Evolutionary conservation across 352 stramenopile genomes (phyloP), one percentile per base, ranked within the genome.

Genomic region (Globisporangium heterothallicum): DNA sequence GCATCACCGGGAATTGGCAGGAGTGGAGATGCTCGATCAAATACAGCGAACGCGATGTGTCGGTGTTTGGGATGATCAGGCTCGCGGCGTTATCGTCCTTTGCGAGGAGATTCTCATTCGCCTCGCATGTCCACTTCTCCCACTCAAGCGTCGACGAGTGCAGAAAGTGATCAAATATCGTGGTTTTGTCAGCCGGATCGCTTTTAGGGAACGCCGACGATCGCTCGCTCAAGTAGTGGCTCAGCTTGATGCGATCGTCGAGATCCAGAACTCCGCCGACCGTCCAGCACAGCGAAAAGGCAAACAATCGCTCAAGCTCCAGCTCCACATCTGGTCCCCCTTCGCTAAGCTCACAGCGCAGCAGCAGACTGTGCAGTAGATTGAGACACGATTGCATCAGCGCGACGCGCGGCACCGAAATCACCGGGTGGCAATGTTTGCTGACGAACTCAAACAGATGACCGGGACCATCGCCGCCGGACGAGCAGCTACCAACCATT

Each of bases 111-210:
- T 43, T 57, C n/a, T 79, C 58, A 16, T 10, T 57, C 13, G 48
- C 36, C 19, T 87, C 78, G 6, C 81, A 59, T 29, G 58, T 55
- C 87, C 89, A 97, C 27, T 76, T 77, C 53, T 96, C 86, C 89
- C 89, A 97, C 40, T 96, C 86, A 21, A 96, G 80, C 12, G 86
- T 95, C 46, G 87, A 87, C 6, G 74, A 59, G 58, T 97, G 90
- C 14, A 97, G 70, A 25, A 85, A 90, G 56, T 91, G 95, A 40
- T 98, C 92, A 48, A 97, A 98, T 30, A 98, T 81, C 18, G 87
- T 96, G 24, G 4, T 32, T 7, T 21, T 49, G 66, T 47, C 70
- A 7, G 19, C 45, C 16, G 32, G 19, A 12, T 46, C 49, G 8
- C 22, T 41, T 19, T 50, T 56, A 38, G 63, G 59, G 38, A 78